Base-by-base conservation (phyloP, 2,329 filamentous ascomycete species). In the Emmonsiellopsis sp. region DNA sequence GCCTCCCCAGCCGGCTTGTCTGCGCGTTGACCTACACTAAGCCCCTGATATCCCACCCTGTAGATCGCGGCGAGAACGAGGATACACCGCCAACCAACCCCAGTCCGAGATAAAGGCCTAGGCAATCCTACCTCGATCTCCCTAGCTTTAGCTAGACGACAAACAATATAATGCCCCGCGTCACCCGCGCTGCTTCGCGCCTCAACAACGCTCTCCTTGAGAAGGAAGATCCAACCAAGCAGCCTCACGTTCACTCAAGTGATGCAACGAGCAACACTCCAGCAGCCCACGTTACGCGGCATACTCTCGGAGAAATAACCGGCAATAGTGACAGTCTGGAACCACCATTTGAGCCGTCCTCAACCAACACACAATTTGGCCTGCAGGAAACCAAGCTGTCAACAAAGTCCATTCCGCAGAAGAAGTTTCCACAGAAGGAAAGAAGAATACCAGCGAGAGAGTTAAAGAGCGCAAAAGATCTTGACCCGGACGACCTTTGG, bases 141-240 rank as follows among this genome's bases (percentile, higher is more conserved):
- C 15, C 46, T 16, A 32, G 32, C 16, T 20, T 9, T 13, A 37
- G 20, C 15, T 10, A 48, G 15, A 48, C 37, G 10, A 37, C 30
- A 44, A 34, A 11, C 15, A 35, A 40, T 38, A 48, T 46, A 48
- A 61, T 59, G 54, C 57, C 58, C 51, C 55, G 53, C 31, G 42
- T 55, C 46, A 61, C 59, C 42, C 59, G 59, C 53, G 58, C 58
- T 16, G 58, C 54, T 40, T 50, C 57, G 35, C 58, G 58, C 48
- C 55, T 55, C 13, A 53, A 58, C 20, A 55, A 50, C 37, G 30
- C 37, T 26, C 37, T 34, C 38, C 48, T 20, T 32, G 48, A 50
- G 16, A 32, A 37, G 26, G 32, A 48, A 34, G 16, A 48, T 34
- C 46, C 46, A 8, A 48, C 34, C 13, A 48, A 37, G 7, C n/a